Evolutionary conservation across 352 stramenopile genomes (phyloP).

Genomic region (Pythium utonaiense): DNA sequence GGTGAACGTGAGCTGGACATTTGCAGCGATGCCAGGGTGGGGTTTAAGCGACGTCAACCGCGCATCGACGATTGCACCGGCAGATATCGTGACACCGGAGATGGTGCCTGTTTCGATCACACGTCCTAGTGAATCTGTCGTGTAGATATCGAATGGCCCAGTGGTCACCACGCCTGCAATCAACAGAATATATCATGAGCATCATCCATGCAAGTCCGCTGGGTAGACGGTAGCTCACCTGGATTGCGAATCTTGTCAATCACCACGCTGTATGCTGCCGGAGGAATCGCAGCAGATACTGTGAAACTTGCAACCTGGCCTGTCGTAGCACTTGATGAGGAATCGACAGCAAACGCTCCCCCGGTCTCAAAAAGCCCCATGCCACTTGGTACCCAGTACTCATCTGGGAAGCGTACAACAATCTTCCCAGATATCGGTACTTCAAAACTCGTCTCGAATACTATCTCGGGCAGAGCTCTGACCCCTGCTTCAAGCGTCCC

Average conservation of each 20-base stretch:
- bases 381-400: background rate
- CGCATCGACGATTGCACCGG: constrained; percentile 35
- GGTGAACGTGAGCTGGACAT: constrained; percentile 43
- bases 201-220: too few species aligned
- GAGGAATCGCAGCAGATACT: background rate
- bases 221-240: too few species aligned
- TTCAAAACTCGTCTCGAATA: constrained; percentile 5
- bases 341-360: background rate
- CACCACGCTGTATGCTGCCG: background rate
- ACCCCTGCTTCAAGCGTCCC: constrained; percentile 27
- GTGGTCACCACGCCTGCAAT: constrained; percentile 26
- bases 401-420: background rate
- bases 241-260: background rate
- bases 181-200: background rate
- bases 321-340: background rate
- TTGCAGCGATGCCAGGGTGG: constrained; percentile 45
- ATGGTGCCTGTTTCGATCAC: constrained; percentile 29
- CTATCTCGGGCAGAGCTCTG: constrained; percentile 10
- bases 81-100: constrained; percentile 26
- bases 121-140: constrained; percentile 33
- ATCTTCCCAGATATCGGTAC: background rate
- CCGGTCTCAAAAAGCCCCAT: background rate
- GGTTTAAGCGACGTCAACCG: constrained; percentile 27
- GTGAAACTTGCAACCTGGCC: background rate
- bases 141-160: constrained; percentile 31